Evolutionary conservation across 257 asterid species (phyloP), one percentile per base, ranked within the genome.

Genomic region (Lantana camara): DNA sequence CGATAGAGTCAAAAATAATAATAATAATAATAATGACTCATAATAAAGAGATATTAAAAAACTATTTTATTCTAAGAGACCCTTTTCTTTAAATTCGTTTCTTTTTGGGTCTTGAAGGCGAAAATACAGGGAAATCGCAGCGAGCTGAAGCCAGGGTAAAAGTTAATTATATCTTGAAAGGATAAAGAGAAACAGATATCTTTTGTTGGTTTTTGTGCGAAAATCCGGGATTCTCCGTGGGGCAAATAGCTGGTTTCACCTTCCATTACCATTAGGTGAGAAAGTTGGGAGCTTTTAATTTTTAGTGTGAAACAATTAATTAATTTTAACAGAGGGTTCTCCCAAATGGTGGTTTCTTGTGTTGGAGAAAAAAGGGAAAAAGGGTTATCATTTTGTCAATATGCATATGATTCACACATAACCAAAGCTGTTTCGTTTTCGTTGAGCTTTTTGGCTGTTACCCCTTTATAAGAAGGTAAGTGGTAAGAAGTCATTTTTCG

Each of bases 391-490:
- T 68, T 77, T 86, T 80, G 87, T 81, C 86, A 14, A 74, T 68
- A 61, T 76, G 81, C 77, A 58, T 66, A 67, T 74, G 71, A 70
- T 79, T 80, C 58, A 35, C 75, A 22, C 55, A n/a, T n/a, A 27
- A 60, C 80, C 64, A 57, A 54, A 55, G n/a, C 72, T 73, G 75
- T 69, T 58, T 76, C 69, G 80, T 83, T 88, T 83, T 73, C 24
- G 83, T 89, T 86, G 72, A 80, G 83, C 82, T 76, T 75, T 89
- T 85, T 85, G 92, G 87, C 87, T 72, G 60, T 76, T 68, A 75
- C 77, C 80, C 66, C 71, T 20, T 55, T 60, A 42, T 60, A 64
- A n/a, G n/a, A n/a, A 73, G 77, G 67, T 62, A 19, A 52, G 64
- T 57, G 57, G 50, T 53, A 27, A 11, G 59, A 67, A 67, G 61